These are phyloP conservation scores for Trichomonas gallinae DNA, from an alignment of 208 protist species.

Conservation along the genomic window DNA sequence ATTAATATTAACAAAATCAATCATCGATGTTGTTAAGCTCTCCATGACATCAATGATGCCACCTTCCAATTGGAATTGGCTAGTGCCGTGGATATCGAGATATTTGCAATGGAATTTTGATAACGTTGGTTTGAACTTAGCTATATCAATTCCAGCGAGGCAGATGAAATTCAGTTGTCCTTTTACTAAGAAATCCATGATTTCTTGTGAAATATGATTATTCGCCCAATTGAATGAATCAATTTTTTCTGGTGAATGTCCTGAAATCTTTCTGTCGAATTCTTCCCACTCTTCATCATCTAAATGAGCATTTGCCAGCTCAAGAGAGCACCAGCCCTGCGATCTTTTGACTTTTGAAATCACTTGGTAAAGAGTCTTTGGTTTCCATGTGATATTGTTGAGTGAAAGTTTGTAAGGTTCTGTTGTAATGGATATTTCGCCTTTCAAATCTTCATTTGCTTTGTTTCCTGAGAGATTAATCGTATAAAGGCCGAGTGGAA, in stretches of 20 bases:
- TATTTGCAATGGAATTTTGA: not conserved
- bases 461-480: not conserved
- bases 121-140: not conserved
- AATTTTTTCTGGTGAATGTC: not conserved
- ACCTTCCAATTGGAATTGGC: not conserved
- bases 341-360: not conserved
- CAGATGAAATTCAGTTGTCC: not conserved
- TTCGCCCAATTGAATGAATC: not conserved
- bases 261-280: not conserved
- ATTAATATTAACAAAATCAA: not conserved
- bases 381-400: not conserved
- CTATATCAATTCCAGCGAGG: not conserved
- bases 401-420: not conserved
- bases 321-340: not conserved
- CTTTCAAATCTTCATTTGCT: not conserved
- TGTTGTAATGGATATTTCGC: not conserved
- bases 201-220: not conserved
- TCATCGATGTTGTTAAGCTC: not conserved
- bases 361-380: not conserved
- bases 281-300: not conserved
- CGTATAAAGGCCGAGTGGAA: not conserved
- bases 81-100: not conserved
- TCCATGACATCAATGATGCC: not conserved
- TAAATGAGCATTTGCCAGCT: not conserved
- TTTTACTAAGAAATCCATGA: not conserved